Evolutionary conservation across 2,329 filamentous ascomycete genomes (phyloP).

Genomic region (Eurotiales sp.): DNA sequence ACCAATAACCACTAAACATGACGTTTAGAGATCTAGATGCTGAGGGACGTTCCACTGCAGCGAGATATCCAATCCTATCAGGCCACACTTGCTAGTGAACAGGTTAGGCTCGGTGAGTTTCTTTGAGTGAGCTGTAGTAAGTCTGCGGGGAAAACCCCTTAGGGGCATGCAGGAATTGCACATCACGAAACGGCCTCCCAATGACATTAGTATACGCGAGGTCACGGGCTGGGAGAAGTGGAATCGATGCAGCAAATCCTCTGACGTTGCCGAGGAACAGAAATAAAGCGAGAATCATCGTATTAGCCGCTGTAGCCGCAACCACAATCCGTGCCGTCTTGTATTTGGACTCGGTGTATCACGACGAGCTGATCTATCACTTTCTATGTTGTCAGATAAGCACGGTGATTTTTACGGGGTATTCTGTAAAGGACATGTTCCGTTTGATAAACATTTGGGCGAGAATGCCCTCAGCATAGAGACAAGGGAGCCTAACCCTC

Average conservation of each 20-base stretch:
- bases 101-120: not conserved
- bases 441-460: no score
- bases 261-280: not conserved
- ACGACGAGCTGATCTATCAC: not conserved
- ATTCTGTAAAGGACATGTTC: no score
- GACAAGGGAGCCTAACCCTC: no score
- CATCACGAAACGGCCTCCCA: no score
- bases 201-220: no score
- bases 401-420: no score
- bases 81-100: not conserved
- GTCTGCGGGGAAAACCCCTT: not conserved
- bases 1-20: no score
- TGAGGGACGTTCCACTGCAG: not conserved
- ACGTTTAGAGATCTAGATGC: not conserved
- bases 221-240: no score
- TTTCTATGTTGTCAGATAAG: not conserved
- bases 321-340: not conserved
- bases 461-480: no score
- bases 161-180: not conserved
- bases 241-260: no score
- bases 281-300: not conserved
- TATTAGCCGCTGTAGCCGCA: slow-evolving; percentile 14
- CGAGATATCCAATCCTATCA: not conserved
- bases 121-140: not conserved
- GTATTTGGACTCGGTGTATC: not conserved